Percentiles rank a stretch among this genome's conserved stretches.
Evolutionary conservation across 441 rosid species (phyloP).

Genomic region (Pelargonium fulgidum): DNA sequence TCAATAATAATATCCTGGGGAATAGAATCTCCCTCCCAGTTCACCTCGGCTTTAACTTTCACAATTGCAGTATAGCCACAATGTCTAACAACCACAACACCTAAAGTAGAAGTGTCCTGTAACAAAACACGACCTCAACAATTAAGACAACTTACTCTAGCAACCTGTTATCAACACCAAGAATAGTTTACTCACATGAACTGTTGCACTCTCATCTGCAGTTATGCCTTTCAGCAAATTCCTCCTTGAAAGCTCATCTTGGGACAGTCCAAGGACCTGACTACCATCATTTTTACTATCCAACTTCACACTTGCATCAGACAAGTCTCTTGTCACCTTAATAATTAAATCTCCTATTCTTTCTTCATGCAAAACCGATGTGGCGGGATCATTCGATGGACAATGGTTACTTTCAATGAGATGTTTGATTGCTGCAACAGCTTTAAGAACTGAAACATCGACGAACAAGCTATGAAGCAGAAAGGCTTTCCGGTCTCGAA

Average conservation of each 20-base stretch:
- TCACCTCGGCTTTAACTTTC: slow-evolving; percentile 43
- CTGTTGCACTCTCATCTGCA: slow-evolving; percentile 79
- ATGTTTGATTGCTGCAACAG: slow-evolving; percentile 44
- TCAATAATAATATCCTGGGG: slow-evolving; percentile 55
- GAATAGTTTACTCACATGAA: slow-evolving; percentile 46
- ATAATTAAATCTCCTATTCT: slow-evolving; percentile 51
- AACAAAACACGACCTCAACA: slow-evolving; percentile 25
- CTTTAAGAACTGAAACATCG: slow-evolving; percentile 60
- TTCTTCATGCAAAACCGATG: slow-evolving; percentile 40
- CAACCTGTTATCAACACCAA: slow-evolving; percentile 22
- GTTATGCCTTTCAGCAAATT: slow-evolving; percentile 80
- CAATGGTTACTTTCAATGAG: slow-evolving; percentile 36
- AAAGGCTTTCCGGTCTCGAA: slow-evolving; percentile 71
- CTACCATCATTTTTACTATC: slow-evolving; percentile 65
- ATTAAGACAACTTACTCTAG: slow-evolving; percentile 24
- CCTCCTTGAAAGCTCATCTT: slow-evolving; percentile 50
- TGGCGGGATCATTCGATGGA: slow-evolving; percentile 28
- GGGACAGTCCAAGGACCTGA: slow-evolving; percentile 51
- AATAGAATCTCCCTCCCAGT: slow-evolving; percentile 39
- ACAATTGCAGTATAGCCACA: slow-evolving; percentile 63
- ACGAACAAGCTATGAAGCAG: slow-evolving; percentile 68
- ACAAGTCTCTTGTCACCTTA: slow-evolving; percentile 51
- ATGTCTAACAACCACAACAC: slow-evolving; percentile 63
- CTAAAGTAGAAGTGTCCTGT: slow-evolving; percentile 71
- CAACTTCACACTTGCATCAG: slow-evolving; percentile 59